These are phyloP conservation scores for Capsicum baccatum DNA, from an alignment of 257 asterid species.

Conservation along the genomic window DNA sequence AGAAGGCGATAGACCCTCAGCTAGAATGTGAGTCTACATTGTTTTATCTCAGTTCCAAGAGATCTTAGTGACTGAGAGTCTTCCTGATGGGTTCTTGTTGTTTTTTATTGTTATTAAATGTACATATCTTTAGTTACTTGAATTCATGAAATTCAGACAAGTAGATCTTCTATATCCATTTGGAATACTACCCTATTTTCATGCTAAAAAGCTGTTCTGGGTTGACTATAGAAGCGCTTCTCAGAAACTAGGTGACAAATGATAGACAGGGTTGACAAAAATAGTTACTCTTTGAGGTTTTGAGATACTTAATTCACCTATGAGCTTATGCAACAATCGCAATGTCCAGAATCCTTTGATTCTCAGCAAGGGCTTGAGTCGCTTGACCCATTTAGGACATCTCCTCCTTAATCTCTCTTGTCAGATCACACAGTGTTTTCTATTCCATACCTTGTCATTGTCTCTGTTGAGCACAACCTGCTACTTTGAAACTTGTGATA, in stretches of 20 bases:
- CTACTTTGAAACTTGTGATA: not conserved
- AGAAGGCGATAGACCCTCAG: constrained; percentile 94
- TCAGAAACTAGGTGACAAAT: constrained; percentile 11
- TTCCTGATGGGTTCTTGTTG: constrained; percentile 20
- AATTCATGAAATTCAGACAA: constrained; percentile 22
- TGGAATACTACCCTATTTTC: constrained; percentile 15
- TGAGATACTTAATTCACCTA: constrained; percentile 2
- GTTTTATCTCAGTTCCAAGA: constrained; percentile 27
- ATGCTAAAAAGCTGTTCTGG: constrained; percentile 1
- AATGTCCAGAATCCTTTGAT: not conserved
- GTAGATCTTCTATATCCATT: not conserved
- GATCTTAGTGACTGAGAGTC: constrained; percentile 11
- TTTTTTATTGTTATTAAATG: constrained; percentile 9
- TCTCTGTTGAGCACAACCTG: constrained; percentile 12
- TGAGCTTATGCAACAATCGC: constrained; percentile 3
- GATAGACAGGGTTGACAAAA: not conserved
- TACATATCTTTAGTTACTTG: not conserved
- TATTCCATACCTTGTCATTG: not conserved
- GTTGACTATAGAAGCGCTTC: constrained; percentile 17
- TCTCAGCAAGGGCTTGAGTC: not conserved
- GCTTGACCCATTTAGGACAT: constrained; percentile 18
- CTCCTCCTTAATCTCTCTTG: constrained; percentile 13
- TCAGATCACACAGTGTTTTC: constrained; percentile 3
- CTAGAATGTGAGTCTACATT: constrained; percentile 79
- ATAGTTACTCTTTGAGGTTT: not conserved